Evolutionary conservation across 139 green algal genomes (phyloP).

Genomic region (Zygnema cylindricum): DNA sequence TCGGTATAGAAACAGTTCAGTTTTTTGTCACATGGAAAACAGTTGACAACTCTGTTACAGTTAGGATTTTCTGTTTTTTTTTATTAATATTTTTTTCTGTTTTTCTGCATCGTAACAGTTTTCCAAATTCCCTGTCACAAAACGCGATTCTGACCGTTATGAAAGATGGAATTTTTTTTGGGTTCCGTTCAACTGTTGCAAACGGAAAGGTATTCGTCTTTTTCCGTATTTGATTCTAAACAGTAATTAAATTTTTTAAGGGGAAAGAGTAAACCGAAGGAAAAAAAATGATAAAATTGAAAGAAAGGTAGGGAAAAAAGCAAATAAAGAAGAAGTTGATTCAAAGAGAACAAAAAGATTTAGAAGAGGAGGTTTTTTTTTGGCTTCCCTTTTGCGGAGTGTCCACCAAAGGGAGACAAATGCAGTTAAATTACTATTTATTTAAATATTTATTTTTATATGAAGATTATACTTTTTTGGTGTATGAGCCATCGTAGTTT

Average conservation of each 20-base stretch:
- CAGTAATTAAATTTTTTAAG: too few species aligned
- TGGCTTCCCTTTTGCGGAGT: not conserved
- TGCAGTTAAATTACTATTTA: not conserved
- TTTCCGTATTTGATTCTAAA: not conserved
- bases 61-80: not conserved
- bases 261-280: too few species aligned
- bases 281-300: too few species aligned
- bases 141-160: slow-evolving; percentile 34
- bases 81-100: not conserved
- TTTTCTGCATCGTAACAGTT: not conserved
- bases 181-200: slow-evolving; percentile 23
- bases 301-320: too few species aligned
- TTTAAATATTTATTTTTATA: not conserved
- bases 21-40: too few species aligned
- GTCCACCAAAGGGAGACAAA: too few species aligned
- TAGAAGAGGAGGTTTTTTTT: not conserved
- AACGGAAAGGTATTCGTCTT: slow-evolving; percentile 7
- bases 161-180: slow-evolving; percentile 9
- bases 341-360: not conserved
- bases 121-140: not conserved
- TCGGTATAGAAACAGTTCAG: not conserved
- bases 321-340: too few species aligned
- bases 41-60: too few species aligned
- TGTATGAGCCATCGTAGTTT: not conserved
- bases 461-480: not conserved